Evolutionary conservation across 2,329 filamentous ascomycete species (phyloP), one percentile per base, ranked within the genome.

Genomic region (Cordyceps pruinosa): DNA sequence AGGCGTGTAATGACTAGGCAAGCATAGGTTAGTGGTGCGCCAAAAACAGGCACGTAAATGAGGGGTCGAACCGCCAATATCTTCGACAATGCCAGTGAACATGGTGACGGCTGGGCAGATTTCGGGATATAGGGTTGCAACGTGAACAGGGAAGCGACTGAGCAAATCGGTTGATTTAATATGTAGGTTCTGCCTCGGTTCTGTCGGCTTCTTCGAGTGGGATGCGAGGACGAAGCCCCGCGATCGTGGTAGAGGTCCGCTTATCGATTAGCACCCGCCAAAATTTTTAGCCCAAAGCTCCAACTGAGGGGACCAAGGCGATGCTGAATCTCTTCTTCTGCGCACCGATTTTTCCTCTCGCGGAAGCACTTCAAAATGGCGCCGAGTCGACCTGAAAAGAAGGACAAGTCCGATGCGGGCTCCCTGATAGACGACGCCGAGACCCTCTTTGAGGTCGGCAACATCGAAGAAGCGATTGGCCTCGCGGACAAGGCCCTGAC

Each of bases 61-160:
- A 37, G 15, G n/a, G 23, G 35, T 77, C 39, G 86, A 77, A 96
- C 93, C 92, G 77, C 94, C 94, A 62, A 97, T 87, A 61, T 87
- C 88, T 75, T 96, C 91, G 56, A 96, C 89, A 61, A 96, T 88
- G 65, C 94, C 94, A 58, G 94, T 97, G 69, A 99, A 97, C 94
- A 99, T 97, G 60, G 53, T 71, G 64, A 62, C 65, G 17, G 59
- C 25, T n/a, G 21, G 26, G 15, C 8, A 3, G 17, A 34, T 23
- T 44, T 55, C 9, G 12, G 30, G 15, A 10, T 32, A 13, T 23
- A 1, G 10, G 13, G 12, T 47, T 32, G 5, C 12, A 35, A 44
- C 10, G 9, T 34, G 25, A 13, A 21, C 13, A n/a, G n/a, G 47
- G 30, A 17, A 25, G 17, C 1, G n/a, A 41, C 13, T 17, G n/a